These are phyloP conservation scores for Penicillium arizonense DNA, from an alignment of 495 filamentous ascomycete species.

Conservation along the genomic window DNA sequence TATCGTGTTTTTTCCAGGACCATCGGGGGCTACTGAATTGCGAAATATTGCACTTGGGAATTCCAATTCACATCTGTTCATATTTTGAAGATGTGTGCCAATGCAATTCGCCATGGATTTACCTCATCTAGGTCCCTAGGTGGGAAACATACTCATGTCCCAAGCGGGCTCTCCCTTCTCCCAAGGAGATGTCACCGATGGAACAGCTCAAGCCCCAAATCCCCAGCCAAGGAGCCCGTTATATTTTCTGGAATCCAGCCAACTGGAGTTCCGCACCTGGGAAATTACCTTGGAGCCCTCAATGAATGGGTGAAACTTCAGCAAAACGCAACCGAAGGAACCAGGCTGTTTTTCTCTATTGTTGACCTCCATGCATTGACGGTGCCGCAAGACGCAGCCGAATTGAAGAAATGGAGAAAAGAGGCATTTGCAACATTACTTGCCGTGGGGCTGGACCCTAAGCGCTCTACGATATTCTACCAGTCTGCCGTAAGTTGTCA, in stretches of 20 bases:
- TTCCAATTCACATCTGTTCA: not conserved
- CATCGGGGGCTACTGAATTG: not conserved
- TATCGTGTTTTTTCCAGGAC: not conserved
- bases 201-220: slow-evolving; percentile 9
- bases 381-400: slow-evolving; percentile 56
- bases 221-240: slow-evolving; percentile 15
- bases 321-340: slow-evolving; percentile 50
- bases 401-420: slow-evolving; percentile 60
- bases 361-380: slow-evolving; percentile 95
- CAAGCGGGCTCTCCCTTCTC: slow-evolving; percentile 1
- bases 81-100: slow-evolving; percentile 9
- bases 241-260: slow-evolving; percentile 97
- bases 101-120: not conserved
- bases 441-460: slow-evolving; percentile 79
- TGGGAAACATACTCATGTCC: not conserved
- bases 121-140: slow-evolving; percentile 3
- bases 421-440: slow-evolving; percentile 78
- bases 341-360: slow-evolving; percentile 74
- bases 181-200: slow-evolving; percentile 10
- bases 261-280: slow-evolving; percentile 91
- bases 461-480: slow-evolving; percentile 75
- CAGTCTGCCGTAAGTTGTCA: slow-evolving; percentile 61
- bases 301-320: slow-evolving; percentile 81
- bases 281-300: slow-evolving; percentile 95
- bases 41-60: not conserved